These are phyloP conservation scores for Elsinoe australis DNA, from an alignment of 2,329 filamentous ascomycete genomes.

Conservation along the genomic window DNA sequence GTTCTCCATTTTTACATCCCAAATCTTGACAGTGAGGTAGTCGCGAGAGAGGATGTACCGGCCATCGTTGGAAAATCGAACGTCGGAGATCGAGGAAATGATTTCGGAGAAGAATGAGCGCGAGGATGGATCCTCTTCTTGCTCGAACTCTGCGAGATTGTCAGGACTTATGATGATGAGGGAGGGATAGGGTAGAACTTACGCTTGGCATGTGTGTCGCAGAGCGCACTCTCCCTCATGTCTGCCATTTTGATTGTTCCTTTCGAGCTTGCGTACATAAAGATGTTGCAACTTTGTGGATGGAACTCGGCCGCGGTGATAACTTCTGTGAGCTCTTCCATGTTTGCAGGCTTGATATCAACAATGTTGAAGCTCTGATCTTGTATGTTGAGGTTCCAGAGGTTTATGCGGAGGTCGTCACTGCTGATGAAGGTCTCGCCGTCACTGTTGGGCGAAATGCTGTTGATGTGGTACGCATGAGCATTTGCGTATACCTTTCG, in stretches of 20 bases:
- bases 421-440: slow-evolving; percentile 99
- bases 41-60: slow-evolving; percentile 96
- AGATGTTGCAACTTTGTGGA: slow-evolving; percentile 96
- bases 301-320: slow-evolving; percentile 98
- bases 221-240: slow-evolving; percentile 94
- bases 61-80: slow-evolving; percentile 93
- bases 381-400: slow-evolving; percentile 99
- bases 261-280: slow-evolving; percentile 99
- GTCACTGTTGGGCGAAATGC: slow-evolving; percentile 99
- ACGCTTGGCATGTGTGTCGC: slow-evolving; percentile 94
- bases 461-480: slow-evolving; percentile 99
- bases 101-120: slow-evolving; percentile 99
- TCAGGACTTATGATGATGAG: background rate
- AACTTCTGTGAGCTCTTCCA: slow-evolving; percentile 98
- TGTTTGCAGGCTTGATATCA: slow-evolving; percentile 98
- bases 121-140: slow-evolving; percentile 95
- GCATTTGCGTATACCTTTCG: slow-evolving; percentile 96
- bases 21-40: slow-evolving; percentile 98
- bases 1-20: slow-evolving; percentile 99
- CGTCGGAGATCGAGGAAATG: slow-evolving; percentile 97
- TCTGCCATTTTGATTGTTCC: slow-evolving; percentile 98
- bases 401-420: slow-evolving; percentile 92
- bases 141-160: slow-evolving; percentile 71
- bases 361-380: slow-evolving; percentile 99
- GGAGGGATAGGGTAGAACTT: slow-evolving; percentile 34